A percentile compares a stretch with the other conserved stretches of the same genome.
phyloP scores from a whole-genome alignment of 768 basidiomycete genomes.

The Lanmaoa pseudosensibilis region DNA sequence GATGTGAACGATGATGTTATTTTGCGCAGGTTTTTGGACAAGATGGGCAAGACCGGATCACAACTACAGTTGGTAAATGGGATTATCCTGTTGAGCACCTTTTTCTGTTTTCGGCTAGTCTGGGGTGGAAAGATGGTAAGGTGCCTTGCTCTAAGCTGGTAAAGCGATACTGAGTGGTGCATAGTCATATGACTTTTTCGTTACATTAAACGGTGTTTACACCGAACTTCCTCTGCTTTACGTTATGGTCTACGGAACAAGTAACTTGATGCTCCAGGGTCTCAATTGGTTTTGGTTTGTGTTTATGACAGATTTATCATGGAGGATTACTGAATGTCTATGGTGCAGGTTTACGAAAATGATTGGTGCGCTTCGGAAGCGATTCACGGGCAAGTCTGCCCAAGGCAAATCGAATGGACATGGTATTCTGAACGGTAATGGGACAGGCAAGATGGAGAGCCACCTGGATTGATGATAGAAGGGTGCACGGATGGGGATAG shows the following conservation, averaged over 20 bases:
- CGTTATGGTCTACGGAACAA: constrained; percentile 49
- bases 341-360: constrained; percentile 65
- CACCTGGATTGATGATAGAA: constrained; percentile 11
- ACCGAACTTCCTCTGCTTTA: constrained; percentile 53
- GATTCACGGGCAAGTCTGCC: constrained; percentile 43
- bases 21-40: constrained; percentile 66
- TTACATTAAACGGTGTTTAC: constrained; percentile 55
- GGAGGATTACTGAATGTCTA: not conserved
- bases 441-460: constrained; percentile 12
- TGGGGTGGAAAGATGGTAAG: constrained; percentile 58
- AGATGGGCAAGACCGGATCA: constrained; percentile 68
- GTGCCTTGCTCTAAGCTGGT: not conserved
- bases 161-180: constrained; percentile 3
- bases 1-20: not conserved
- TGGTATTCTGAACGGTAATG: constrained; percentile 16
- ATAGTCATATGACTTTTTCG: constrained; percentile 68
- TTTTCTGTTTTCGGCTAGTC: constrained; percentile 68
- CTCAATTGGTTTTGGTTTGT: constrained; percentile 82
- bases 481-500: not conserved
- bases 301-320: not conserved
- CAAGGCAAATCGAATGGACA: constrained; percentile 13
- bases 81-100: constrained; percentile 58
- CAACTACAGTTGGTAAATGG: constrained; percentile 73
- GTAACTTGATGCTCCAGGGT: constrained; percentile 65
- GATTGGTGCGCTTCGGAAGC: constrained; percentile 61